These are phyloP conservation scores for Periconia sp. DNA, from an alignment of 2,329 filamentous ascomycete genomes.

Conservation along the genomic window DNA sequence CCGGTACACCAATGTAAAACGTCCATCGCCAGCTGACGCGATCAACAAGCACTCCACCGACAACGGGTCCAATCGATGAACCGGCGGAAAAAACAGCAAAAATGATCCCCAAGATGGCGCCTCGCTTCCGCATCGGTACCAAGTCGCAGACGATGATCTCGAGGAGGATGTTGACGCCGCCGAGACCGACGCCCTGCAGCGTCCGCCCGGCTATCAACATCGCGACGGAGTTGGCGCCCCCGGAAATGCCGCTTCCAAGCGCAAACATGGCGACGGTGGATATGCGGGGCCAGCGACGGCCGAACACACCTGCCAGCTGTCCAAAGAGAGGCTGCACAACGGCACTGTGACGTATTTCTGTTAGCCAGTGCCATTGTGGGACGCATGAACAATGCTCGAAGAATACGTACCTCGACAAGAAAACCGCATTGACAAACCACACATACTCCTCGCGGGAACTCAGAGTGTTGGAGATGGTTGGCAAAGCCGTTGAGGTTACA, in stretches of 20 bases:
- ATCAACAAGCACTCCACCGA: constrained; percentile 17
- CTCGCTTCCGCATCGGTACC: constrained; percentile 48
- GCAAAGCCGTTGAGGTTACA: not conserved
- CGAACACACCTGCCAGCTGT: constrained; percentile 41
- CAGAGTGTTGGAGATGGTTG: not conserved
- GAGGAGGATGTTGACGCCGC: constrained; percentile 46
- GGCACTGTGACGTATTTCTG: too few relatives aligned
- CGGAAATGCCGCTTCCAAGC: constrained; percentile 55
- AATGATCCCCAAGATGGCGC: constrained; percentile 34
- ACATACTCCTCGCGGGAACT: constrained; percentile 1
- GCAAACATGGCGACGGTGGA: constrained; percentile 47
- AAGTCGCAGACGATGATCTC: constrained; percentile 53
- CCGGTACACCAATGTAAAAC: constrained; percentile 41
- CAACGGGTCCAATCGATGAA: constrained; percentile 14
- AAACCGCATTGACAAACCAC: not conserved
- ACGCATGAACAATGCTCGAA: too few relatives aligned
- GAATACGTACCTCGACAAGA: too few relatives aligned
- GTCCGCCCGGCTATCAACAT: constrained; percentile 57
- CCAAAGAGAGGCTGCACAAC: constrained; percentile 27
- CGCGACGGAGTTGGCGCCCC: constrained; percentile 45
- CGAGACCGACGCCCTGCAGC: constrained; percentile 54
- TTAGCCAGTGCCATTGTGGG: too few relatives aligned
- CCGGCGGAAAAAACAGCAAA: constrained; percentile 8
- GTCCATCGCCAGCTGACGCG: constrained; percentile 45
- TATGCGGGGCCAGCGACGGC: constrained; percentile 42